Percentiles rank a stretch among this genome's conserved stretches.
Conservation (phyloP, 768 basidiomycete species). For the Clitopilus passeckerianus region DNA sequence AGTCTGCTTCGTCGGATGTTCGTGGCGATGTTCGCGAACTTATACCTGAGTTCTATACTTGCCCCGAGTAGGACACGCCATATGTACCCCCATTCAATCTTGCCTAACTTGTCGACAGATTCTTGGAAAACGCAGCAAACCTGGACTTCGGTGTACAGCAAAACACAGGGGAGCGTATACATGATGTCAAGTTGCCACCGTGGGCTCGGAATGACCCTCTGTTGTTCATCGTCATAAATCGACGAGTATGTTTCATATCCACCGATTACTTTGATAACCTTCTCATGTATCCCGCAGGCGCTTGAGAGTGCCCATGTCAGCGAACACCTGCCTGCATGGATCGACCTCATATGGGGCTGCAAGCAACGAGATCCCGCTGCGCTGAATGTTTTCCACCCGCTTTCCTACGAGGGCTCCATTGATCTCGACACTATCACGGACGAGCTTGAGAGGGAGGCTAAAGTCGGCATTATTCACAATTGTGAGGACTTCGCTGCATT, state of each 20-base stretch:
- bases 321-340: constrained; percentile 81
- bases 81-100: not conserved
- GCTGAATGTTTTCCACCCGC: constrained; percentile 85
- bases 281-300: constrained; percentile 40
- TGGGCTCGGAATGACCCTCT: constrained; percentile 88
- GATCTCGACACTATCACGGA: constrained; percentile 86
- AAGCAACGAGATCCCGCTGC: constrained; percentile 77
- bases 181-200: constrained; percentile 83
- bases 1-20: constrained; percentile 79
- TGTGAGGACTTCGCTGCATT: constrained; percentile 40
- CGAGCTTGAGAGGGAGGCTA: constrained; percentile 85
- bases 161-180: constrained; percentile 71
- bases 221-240: constrained; percentile 75
- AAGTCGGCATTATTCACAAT: constrained; percentile 93
- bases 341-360: constrained; percentile 90
- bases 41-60: constrained; percentile 85
- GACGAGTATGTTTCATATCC: constrained; percentile 43
- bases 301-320: constrained; percentile 87
- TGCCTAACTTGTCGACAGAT: constrained; percentile 38
- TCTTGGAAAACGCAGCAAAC: constrained; percentile 75
- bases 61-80: constrained; percentile 69
- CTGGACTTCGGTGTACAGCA: constrained; percentile 78
- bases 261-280: not conserved
- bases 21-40: constrained; percentile 92
- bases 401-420: constrained; percentile 90